Base-by-base conservation (phyloP, 176 grass and related monocot species). In the Poa pratensis region DNA sequence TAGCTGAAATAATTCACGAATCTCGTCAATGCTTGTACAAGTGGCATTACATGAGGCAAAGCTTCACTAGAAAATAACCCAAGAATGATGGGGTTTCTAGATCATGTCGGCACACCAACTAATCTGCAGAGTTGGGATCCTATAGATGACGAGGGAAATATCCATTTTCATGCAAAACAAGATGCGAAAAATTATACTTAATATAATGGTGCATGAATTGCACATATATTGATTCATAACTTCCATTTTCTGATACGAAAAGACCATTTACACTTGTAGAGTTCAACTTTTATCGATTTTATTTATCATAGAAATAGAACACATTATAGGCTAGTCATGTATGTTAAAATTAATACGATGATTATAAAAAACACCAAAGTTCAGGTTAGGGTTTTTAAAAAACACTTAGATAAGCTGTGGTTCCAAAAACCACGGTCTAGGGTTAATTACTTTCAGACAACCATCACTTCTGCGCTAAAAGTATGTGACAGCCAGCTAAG, bases 51-150 rank as follows among this genome's bases (percentile, higher is more conserved):
- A 15, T n/a, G n/a, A 64, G 35, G 12, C 80, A 83, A 59, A 88
- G 30, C 7, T 22, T 12, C 10, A 18, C 49, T 24, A 81, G 85
- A 61, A 90, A 85, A 81, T 63, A 58, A 9, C 75, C 62, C 16
- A 85, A 68, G 27, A 48, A 83, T 69, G 63, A 83, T 5, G 78
- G 61, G 5, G 60, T 68, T n/a, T 26, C 72, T 28, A 46, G 1
- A 58, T 86, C 88, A 59, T 90, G 59, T 27, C 79, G 72, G 72
- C 86, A 90, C 22, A 86, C 20, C 22, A 85, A 68, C 88, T 79
- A 90, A 65, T 90, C 84, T 58, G 72, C 72, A 20, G 84, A 77
- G 9, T 70, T 52, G 43, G 84, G n/a, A 77, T 90, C 88, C 84
- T 86, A 17, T 50, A 83, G 23, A 76, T 18, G 18, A 12, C 19